Evolutionary conservation across 345 rosid species (phyloP), one percentile per base, ranked within the genome.

Genomic region (Excoecaria agallocha): DNA sequence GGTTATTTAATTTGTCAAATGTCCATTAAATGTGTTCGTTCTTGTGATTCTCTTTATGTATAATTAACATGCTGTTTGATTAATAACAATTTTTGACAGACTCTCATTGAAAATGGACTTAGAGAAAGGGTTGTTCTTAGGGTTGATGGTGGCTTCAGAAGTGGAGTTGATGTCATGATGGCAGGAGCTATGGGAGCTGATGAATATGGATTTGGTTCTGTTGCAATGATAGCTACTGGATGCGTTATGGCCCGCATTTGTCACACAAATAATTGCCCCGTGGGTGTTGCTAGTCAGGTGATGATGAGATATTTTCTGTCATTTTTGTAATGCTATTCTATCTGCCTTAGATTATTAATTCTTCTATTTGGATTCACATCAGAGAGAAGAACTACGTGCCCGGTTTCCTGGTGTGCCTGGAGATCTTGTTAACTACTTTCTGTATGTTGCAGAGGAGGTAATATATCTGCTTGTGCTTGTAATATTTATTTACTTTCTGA

Each of bases 151-250:
- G 98, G 99, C 80, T 88, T 95, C 57, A 93, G 83, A 83, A 93
- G 98, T 61, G 99, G 99, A 68, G 89, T 93, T 72, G 99, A 95
- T 86, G 97, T 95, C 79, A 76, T 95, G 80, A 93, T 95, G 96
- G 86, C 97, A 78, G 98, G 97, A 49, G 89, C 86, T 74, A 88
- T 95, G 97, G 99, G 99, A 8, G 98, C 98, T 64, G 99, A 95
- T 77, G 99, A 95, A 80, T 95, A 89, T 81, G 99, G 99, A 45
- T 95, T 95, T 87, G 98, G 99, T 80, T 93, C 99, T 71, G 86
- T 95, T 68, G 99, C 99, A 74, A 93, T 95, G 99, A 95, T 95
- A 87, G 99, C 99, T 78, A 95, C 99, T 61, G 99, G 99, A 80
- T 95, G 99, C 84, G 90, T 95, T 72, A 94, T 92, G 98, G 99